phyloP scores from a whole-genome alignment of 139 green algal genomes.

The Chlamydomonas urium region DNA sequence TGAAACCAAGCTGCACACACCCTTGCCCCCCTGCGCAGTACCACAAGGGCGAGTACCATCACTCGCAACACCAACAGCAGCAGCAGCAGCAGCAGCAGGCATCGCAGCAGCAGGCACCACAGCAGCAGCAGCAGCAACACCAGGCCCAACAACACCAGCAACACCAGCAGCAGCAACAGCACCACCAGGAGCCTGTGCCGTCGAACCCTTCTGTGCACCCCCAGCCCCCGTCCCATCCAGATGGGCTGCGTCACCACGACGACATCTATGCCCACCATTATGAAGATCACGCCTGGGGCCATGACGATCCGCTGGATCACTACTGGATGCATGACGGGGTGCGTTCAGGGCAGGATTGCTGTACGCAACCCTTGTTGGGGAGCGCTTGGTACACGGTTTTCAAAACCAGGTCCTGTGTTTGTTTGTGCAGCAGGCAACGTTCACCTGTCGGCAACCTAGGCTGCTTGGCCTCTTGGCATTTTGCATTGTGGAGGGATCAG shows the following conservation, averaged over 20 bases:
- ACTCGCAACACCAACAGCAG: not conserved
- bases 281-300: not conserved
- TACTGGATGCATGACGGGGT: slow-evolving; percentile 14
- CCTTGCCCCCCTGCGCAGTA: slow-evolving; percentile 3
- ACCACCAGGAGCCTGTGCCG: no score
- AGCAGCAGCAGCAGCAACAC: not conserved
- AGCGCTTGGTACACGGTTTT: no score
- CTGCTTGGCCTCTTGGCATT: no score
- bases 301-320: slow-evolving; percentile 1
- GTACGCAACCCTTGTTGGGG: no score
- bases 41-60: not conserved
- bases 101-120: not conserved
- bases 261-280: not conserved
- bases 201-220: no score
- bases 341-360: no score
- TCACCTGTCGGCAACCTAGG: no score
- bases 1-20: no score
- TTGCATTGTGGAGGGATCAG: no score
- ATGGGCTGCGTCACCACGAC: not conserved
- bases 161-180: not conserved
- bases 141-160: not conserved
- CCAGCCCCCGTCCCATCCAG: no score
- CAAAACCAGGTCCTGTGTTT: no score
- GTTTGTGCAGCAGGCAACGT: no score
- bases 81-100: not conserved